Evolutionary conservation across 306 rosid genomes (phyloP), one percentile per base, ranked within the genome.

Genomic region (Rosa lucieae): DNA sequence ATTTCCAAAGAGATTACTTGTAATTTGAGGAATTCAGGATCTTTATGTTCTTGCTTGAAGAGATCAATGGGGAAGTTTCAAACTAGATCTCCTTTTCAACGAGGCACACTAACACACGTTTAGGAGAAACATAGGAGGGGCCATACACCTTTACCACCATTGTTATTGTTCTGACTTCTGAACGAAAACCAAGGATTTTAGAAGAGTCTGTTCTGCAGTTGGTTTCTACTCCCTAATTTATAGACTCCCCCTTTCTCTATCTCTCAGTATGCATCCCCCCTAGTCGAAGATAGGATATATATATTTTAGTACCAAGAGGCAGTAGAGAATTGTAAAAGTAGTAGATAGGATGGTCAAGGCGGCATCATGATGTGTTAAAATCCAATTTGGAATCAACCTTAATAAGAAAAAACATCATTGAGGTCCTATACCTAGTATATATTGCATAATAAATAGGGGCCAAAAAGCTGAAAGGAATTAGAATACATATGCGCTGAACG

Each of bases 71-170:
- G 82, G 77, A 78, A 68, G 79, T 83, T 70, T 87, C 88, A 76
- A 87, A 87, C 29, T 87, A 82, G 13, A 85, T 26, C 62, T 68
- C 77, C 82, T 87, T 87, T 82, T 85, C 88, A 61, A 83, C 6
- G 14, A 82, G 62, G 71, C 84, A 77, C 55, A 87, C 80, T 10
- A 87, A 67, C 23, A 78, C 87, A 8, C 84, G 76, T 58, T 85
- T 85, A 5, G 88, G 1, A 5, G 85, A 20, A 70, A 84, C 88
- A 69, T 68, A 85, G 35, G 14, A 13, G 0, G 90, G 90, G 49
- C 87, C 87, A 21, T 83, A 85, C 67, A 88, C 82, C 84, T 85
- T 88, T 72, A 85, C 89, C 32, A 76, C 87, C 91, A 88, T 87
- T 10, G 61, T 40, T 14, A 61, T 17, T 29, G 48, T 62, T 9